Evolutionary conservation across 2,329 filamentous ascomycete genomes (phyloP).

Genomic region (Arachnomyces sp.): DNA sequence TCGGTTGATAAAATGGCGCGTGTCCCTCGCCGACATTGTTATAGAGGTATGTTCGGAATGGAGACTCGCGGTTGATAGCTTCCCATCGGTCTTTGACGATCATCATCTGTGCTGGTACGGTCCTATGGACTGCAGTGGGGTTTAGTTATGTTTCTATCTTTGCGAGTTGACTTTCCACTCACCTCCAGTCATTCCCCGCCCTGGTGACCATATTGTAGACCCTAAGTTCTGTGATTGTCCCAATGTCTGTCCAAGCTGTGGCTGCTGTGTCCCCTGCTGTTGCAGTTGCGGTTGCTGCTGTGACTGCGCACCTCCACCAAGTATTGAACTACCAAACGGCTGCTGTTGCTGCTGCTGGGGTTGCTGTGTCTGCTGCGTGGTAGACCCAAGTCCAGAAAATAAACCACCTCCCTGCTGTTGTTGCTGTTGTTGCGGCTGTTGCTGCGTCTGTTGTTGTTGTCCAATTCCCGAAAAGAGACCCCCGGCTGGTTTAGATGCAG

Average conservation of each 20-base stretch:
- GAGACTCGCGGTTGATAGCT: constrained; percentile 41
- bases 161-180: constrained; percentile 14
- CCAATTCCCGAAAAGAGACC: constrained; percentile 21
- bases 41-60: constrained; percentile 56
- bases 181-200: constrained; percentile 36
- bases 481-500: constrained; percentile 16
- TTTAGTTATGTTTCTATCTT: not conserved
- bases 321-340: constrained; percentile 19
- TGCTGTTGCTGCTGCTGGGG: constrained; percentile 15
- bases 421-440: constrained; percentile 11
- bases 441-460: constrained; percentile 15
- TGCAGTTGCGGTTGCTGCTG: constrained; percentile 20
- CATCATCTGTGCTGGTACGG: constrained; percentile 51
- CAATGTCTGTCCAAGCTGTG: constrained; percentile 34
- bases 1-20: constrained; percentile 54
- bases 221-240: constrained; percentile 26
- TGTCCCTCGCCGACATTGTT: constrained; percentile 52
- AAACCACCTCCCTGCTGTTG: constrained; percentile 24
- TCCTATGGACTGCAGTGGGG: constrained; percentile 45
- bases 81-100: constrained; percentile 58
- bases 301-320: constrained; percentile 18
- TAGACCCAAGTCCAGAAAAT: constrained; percentile 31
- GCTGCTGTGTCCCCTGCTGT: constrained; percentile 26
- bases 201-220: constrained; percentile 36
- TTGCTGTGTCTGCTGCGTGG: constrained; percentile 36